Conservation (phyloP, 2,329 filamentous ascomycete genomes). For the Neospermospora avenae region DNA sequence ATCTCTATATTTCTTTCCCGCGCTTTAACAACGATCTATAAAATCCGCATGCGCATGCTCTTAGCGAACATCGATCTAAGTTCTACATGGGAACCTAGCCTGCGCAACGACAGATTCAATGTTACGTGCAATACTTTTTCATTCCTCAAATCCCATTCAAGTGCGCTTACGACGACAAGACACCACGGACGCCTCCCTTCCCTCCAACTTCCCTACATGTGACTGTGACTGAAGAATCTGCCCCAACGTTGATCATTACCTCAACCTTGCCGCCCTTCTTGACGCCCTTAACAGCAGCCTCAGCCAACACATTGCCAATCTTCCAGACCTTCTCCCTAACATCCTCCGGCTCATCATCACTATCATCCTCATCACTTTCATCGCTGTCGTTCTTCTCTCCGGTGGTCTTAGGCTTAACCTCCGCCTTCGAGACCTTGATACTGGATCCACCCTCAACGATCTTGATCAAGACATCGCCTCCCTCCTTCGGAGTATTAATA, state of each 20-base stretch:
- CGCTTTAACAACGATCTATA: constrained; percentile 4
- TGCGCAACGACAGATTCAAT: not conserved
- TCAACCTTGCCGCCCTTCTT: constrained; percentile 91
- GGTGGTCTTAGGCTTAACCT: constrained; percentile 67
- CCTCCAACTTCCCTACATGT: constrained; percentile 77
- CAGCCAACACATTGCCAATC: constrained; percentile 75
- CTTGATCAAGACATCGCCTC: constrained; percentile 84
- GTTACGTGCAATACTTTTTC: not conserved
- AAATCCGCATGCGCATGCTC: not conserved
- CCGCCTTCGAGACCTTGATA: constrained; percentile 89
- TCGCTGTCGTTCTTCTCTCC: constrained; percentile 56
- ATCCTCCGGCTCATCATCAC: constrained; percentile 83
- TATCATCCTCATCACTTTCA: constrained; percentile 58
- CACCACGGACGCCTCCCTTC: constrained; percentile 35
- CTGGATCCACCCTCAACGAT: constrained; percentile 84
- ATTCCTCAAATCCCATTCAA: not conserved
- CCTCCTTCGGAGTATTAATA: constrained; percentile 71
- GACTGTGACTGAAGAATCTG: constrained; percentile 75
- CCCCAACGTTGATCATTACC: constrained; percentile 83
- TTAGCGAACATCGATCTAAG: constrained; percentile 3
- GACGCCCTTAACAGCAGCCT: constrained; percentile 77
- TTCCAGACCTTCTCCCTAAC: constrained; percentile 90
- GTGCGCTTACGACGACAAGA: constrained; percentile 29
- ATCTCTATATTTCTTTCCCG: not conserved
- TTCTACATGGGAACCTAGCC: not conserved